Percentiles rank a stretch among this genome's conserved stretches.
These are phyloP conservation scores for Fomitiporia mediterranea DNA, from an alignment of 1,284 basidiomycete genomes.

Conservation along the genomic window DNA sequence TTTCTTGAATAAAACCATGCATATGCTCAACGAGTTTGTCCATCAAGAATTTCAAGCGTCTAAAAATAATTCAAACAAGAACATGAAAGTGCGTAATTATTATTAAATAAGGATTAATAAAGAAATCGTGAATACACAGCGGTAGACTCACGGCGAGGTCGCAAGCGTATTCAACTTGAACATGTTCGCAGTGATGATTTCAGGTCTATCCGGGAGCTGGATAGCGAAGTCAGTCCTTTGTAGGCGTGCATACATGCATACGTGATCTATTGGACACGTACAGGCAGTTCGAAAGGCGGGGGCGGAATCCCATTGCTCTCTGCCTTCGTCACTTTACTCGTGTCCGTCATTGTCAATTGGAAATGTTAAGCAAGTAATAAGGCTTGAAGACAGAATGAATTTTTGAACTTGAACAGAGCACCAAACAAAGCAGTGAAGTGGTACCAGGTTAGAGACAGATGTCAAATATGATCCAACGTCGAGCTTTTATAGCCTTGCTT, in stretches of 20 bases:
- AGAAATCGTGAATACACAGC: not conserved
- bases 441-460: not conserved
- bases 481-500: not conserved
- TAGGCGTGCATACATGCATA: not conserved
- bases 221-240: not conserved
- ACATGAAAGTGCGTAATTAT: not conserved
- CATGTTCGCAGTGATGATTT: conserved; percentile 54
- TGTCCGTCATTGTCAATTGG: conserved; percentile 5
- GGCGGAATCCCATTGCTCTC: conserved; percentile 31
- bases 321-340: conserved; percentile 23
- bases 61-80: conserved; percentile 21
- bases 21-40: conserved; percentile 53
- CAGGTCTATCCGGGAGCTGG: conserved; percentile 47
- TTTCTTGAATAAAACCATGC: conserved; percentile 71
- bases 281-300: conserved; percentile 31
- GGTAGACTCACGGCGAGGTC: conserved; percentile 36
- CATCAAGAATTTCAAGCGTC: conserved; percentile 45
- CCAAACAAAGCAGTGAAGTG: not conserved
- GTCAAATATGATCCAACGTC: not conserved
- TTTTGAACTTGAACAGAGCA: no score
- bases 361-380: not conserved
- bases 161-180: conserved; percentile 43
- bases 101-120: not conserved
- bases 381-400: not conserved
- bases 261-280: conserved; percentile 19